These are phyloP conservation scores for Xanthoconium purpureum DNA, from an alignment of 768 basidiomycete species.

Conservation along the genomic window DNA sequence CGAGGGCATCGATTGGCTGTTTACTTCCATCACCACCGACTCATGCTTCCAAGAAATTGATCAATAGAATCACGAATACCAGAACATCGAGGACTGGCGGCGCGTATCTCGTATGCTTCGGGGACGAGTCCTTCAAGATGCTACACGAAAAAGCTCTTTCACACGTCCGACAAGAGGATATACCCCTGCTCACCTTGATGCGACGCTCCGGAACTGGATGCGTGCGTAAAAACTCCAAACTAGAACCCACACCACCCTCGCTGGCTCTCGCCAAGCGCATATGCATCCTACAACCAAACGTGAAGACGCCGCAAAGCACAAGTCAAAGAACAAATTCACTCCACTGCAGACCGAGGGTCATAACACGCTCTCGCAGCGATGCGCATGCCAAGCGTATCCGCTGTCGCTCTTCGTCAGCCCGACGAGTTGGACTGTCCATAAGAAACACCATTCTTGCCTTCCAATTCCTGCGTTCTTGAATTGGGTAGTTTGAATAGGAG, in stretches of 20 bases:
- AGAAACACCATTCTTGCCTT: slow-evolving; percentile 46
- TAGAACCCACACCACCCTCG: slow-evolving; percentile 28
- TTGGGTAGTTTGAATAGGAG: slow-evolving; percentile 74
- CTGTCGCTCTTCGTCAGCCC: slow-evolving; percentile 37
- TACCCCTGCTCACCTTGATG: slow-evolving; percentile 52
- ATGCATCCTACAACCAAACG: slow-evolving; percentile 57
- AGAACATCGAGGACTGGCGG: slow-evolving; percentile 55
- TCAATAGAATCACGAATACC: slow-evolving; percentile 34
- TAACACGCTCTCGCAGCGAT: slow-evolving; percentile 85
- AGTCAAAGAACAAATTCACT: slow-evolving; percentile 38
- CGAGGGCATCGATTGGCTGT: not conserved
- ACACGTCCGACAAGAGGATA: not conserved
- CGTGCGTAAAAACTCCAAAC: slow-evolving; percentile 67
- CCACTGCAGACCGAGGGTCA: slow-evolving; percentile 71
- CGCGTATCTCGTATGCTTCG: slow-evolving; percentile 53
- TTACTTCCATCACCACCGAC: slow-evolving; percentile 7
- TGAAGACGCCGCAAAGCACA: not conserved
- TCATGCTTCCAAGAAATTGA: slow-evolving; percentile 19
- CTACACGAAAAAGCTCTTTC: slow-evolving; percentile 28
- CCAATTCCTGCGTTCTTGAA: slow-evolving; percentile 74
- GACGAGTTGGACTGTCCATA: not conserved
- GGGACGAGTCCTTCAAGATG: slow-evolving; percentile 53
- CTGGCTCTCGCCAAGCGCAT: slow-evolving; percentile 60
- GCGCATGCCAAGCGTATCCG: slow-evolving; percentile 81
- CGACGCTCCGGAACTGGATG: slow-evolving; percentile 77